A percentile compares a stretch with the other conserved stretches of the same genome.
These are phyloP conservation scores for Nicotiana otophora DNA, from an alignment of 257 asterid genomes.

Conservation along the genomic window DNA sequence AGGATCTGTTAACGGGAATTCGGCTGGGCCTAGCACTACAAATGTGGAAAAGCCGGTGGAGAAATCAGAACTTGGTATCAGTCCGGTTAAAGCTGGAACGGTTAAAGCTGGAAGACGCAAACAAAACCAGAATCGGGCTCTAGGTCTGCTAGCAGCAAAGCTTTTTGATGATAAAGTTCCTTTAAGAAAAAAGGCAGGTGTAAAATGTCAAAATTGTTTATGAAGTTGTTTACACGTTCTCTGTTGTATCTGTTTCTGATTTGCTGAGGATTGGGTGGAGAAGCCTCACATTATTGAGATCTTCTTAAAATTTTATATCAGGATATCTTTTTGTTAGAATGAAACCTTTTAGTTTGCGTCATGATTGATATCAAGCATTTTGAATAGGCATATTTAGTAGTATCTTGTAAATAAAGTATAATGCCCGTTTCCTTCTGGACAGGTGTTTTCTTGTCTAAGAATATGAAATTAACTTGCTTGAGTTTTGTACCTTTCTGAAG, in stretches of 20 bases:
- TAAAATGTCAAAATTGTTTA: background rate
- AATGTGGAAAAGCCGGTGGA: constrained; percentile 26
- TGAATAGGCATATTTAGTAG: background rate
- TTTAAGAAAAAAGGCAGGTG: constrained; percentile 55
- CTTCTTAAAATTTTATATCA: background rate
- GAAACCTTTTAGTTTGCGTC: too few relatives aligned
- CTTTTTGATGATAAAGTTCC: constrained; percentile 53
- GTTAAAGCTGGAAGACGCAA: constrained; percentile 15
- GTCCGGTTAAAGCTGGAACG: too few relatives aligned
- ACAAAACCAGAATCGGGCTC: constrained; percentile 25
- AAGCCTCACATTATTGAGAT: background rate
- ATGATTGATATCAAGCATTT: background rate
- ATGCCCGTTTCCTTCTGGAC: background rate
- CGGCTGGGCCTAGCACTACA: constrained; percentile 21
- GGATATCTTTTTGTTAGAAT: background rate
- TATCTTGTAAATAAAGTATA: background rate
- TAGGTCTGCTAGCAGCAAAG: constrained; percentile 29
- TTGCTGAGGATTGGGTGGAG: background rate
- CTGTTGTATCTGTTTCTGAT: background rate
- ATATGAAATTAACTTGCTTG: background rate
- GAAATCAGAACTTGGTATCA: constrained; percentile 15
- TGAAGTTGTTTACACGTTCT: background rate
- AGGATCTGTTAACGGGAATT: constrained; percentile 49
- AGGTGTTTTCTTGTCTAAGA: background rate
- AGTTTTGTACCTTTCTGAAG: background rate